Conservation (phyloP, 257 asterid genomes). For the Avicennia marina region DNA sequence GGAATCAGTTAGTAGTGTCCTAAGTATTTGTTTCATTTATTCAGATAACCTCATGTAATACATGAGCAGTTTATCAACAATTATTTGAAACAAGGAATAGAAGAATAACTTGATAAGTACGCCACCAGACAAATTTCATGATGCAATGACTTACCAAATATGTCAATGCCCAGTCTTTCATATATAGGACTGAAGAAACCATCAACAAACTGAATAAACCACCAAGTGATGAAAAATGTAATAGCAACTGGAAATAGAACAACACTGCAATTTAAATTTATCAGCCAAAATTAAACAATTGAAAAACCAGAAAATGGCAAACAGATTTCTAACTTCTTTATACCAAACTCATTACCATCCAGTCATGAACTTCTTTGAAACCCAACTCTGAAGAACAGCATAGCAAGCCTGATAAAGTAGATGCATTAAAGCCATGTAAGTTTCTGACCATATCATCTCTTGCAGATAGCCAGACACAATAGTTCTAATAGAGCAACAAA, state of each 20-base stretch:
- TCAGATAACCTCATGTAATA: neutral
- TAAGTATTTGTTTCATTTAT: conserved; percentile 3
- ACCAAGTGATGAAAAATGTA: conserved; percentile 91
- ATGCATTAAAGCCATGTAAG: conserved; percentile 14
- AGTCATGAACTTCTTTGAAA: conserved; percentile 97
- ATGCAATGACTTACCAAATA: conserved; percentile 63
- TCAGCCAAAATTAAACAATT: conserved; percentile 6
- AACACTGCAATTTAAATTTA: conserved; percentile 49
- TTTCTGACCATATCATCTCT: conserved; percentile 9
- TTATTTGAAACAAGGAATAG: conserved; percentile 2
- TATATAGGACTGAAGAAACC: conserved; percentile 98
- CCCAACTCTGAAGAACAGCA: conserved; percentile 99
- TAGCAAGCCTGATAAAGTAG: conserved; percentile 78
- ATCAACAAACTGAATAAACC: conserved; percentile 96
- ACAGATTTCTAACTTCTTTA: neutral
- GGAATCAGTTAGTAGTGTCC: neutral
- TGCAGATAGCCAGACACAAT: neutral
- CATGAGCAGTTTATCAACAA: neutral
- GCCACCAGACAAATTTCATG: conserved; percentile 6
- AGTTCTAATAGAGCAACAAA: neutral
- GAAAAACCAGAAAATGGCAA: neutral
- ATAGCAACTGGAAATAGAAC: conserved; percentile 98
- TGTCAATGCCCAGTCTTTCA: conserved; percentile 81
- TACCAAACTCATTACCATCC: conserved; percentile 66
- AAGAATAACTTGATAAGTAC: neutral